Percentiles rank a stretch among this genome's conserved stretches.
phyloP scores from a whole-genome alignment of 2,329 filamentous ascomycete species.

The Whalleya microplaca region DNA sequence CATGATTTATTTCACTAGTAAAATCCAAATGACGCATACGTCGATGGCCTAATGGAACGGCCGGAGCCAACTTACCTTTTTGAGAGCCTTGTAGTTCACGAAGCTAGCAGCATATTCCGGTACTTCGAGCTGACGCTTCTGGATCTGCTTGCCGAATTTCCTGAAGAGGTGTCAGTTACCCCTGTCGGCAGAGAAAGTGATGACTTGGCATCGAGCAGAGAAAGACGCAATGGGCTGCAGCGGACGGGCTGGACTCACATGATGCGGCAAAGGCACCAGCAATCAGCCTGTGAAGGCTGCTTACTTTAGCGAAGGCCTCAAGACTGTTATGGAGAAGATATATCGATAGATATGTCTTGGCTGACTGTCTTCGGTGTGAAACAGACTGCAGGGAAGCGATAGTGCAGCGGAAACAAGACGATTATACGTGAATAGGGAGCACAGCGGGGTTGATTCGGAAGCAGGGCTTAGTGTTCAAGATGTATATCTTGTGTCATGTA shows the following conservation, averaged over 20 bases:
- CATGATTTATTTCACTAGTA: conserved; percentile 10
- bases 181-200: conserved; percentile 1
- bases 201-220: not conserved
- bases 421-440: conserved; percentile 3
- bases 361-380: conserved; percentile 18
- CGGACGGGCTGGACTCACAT: conserved; percentile 38
- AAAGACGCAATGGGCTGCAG: not conserved
- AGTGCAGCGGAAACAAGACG: conserved; percentile 9
- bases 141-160: conserved; percentile 99
- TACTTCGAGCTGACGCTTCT: conserved; percentile 98
- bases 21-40: conserved; percentile 9
- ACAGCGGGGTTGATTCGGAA: conserved; percentile 27
- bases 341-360: conserved; percentile 13
- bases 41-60: conserved; percentile 8
- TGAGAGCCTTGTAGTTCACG: conserved; percentile 98
- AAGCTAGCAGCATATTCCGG: conserved; percentile 99
- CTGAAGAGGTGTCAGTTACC: conserved; percentile 51
- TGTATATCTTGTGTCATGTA: conserved; percentile 19
- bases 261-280: conserved; percentile 34
- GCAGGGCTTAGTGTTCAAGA: conserved; percentile 8
- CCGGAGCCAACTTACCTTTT: conserved; percentile 71
- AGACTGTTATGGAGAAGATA: conserved; percentile 8
- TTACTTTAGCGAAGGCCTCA: conserved; percentile 21
- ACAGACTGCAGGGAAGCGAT: conserved; percentile 23
- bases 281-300: conserved; percentile 31